phyloP scores from a whole-genome alignment of 768 basidiomycete genomes.

The Rubroboletus satanas region DNA sequence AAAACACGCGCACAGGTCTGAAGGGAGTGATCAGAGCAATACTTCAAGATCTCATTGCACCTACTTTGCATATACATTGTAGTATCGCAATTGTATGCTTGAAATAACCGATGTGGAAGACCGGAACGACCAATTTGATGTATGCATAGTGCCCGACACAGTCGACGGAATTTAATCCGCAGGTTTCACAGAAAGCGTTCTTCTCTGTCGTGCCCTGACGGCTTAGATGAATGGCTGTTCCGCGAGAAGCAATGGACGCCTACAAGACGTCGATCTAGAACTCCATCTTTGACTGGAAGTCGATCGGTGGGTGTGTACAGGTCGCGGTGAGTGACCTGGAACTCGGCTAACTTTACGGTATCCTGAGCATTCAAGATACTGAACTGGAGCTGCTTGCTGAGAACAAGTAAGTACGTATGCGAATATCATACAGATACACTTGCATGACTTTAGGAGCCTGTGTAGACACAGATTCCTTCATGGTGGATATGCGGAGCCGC shows the following conservation, averaged over 20 bases:
- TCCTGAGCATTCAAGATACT: conserved; percentile 91
- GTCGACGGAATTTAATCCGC: conserved; percentile 84
- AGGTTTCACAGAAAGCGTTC: conserved; percentile 89
- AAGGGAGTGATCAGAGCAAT: not conserved
- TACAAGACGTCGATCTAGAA: conserved; percentile 88
- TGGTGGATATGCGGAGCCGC: conserved; percentile 4
- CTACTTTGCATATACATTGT: conserved; percentile 95
- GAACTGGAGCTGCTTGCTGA: conserved; percentile 94
- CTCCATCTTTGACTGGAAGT: conserved; percentile 85
- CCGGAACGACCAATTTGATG: conserved; percentile 93
- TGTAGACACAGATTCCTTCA: conserved; percentile 82
- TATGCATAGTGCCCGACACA: conserved; percentile 99
- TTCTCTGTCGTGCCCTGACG: conserved; percentile 92
- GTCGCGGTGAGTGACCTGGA: conserved; percentile 91
- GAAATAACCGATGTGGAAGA: conserved; percentile 98
- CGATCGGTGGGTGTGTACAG: conserved; percentile 83
- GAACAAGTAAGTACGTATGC: conserved; percentile 6
- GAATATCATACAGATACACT: conserved; percentile 17
- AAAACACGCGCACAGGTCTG: conserved; percentile 91
- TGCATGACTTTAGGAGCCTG: conserved; percentile 83
- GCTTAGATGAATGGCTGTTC: not conserved
- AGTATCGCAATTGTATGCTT: conserved; percentile 91
- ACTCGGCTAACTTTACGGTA: conserved; percentile 92
- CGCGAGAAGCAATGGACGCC: conserved; percentile 22
- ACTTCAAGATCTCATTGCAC: not conserved